Evolutionary conservation across 2,329 filamentous ascomycete species (phyloP), one percentile per base, ranked within the genome.

Genomic region (Aspergillus quadrilineatus): DNA sequence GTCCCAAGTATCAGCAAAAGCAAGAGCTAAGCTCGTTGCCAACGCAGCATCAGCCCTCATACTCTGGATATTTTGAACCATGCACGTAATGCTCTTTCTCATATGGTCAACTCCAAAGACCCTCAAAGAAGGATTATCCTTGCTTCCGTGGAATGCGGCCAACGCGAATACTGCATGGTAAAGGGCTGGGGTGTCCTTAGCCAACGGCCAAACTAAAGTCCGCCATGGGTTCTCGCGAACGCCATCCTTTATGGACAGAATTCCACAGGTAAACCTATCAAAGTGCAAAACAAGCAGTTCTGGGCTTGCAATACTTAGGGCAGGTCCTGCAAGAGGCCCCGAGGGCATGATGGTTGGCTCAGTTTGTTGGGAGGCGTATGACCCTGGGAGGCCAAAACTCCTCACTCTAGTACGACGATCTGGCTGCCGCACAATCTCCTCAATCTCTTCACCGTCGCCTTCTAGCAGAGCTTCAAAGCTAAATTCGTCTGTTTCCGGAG

Each of bases 1-100:
- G 65, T 89, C 87, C 86, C 87, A 90, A 0, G 85, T 86, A 65
- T 89, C 87, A 1, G 85, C 83, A 66, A 89, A 89, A 4, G 85
- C 86, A 9, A 89, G 76, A 1, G 84, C 84, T 6, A 90, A 73
- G 0, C 86, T 88, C n/a, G 87, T 89, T 4, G 87, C 87, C 42
- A 90, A 79, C 12, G 86, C 85, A 34, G 83, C 82, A 64, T 89
- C 85, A 6, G 82, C 78, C 26, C 80, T 79, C 81, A 89, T 89
- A 58, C 80, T 83, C 47, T 80, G 76, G n/a, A 89, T 79, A 17
- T 83, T 82, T 17, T 79, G 79, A 28, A 81, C 80, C 45, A 89
- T 78, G 53, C 78, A 80, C 41, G 79, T 78, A 58, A 89, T 82
- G 51, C 85, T 86, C 55, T 77, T 77, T n/a, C 82, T 80, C 82